Conservation (phyloP, 768 basidiomycete species). For the Calocybe gangraenosa region DNA sequence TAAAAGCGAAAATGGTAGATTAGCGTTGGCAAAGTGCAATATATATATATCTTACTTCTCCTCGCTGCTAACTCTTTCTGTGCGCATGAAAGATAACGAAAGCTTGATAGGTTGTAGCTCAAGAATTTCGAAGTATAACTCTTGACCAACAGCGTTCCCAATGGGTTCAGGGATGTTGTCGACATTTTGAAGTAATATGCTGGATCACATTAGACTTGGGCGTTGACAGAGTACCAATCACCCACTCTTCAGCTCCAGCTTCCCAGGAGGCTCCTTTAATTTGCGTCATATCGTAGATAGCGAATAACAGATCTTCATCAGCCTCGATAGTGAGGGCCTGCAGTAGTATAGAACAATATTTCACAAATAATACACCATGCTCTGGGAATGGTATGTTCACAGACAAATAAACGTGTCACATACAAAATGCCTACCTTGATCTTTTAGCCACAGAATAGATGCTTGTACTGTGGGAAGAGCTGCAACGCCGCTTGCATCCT, state of each 20-base stretch:
- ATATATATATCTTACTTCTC: conserved; percentile 63
- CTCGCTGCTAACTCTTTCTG: conserved; percentile 88
- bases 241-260: conserved; percentile 70
- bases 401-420: neutral
- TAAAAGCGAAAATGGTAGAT: conserved; percentile 22
- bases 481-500: conserved; percentile 69
- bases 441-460: conserved; percentile 87
- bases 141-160: conserved; percentile 60
- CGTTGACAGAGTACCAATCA: neutral
- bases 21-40: conserved; percentile 1
- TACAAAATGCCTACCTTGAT: conserved; percentile 62
- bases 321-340: conserved; percentile 93
- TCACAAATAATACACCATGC: conserved; percentile 98
- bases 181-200: conserved; percentile 69
- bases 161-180: conserved; percentile 70
- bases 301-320: conserved; percentile 96
- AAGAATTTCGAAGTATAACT: conserved; percentile 93
- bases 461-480: conserved; percentile 87
- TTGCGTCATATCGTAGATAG: conserved; percentile 87
- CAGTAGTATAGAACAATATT: conserved; percentile 91
- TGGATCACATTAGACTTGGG: conserved; percentile 21
- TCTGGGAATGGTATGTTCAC: conserved; percentile 38
- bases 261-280: conserved; percentile 93
- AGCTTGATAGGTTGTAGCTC: conserved; percentile 93
- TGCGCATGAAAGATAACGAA: conserved; percentile 94